Percentiles rank a stretch among this genome's conserved stretches.
Evolutionary conservation across 352 stramenopile genomes (phyloP).

Genomic region (Pythium utonaiense): DNA sequence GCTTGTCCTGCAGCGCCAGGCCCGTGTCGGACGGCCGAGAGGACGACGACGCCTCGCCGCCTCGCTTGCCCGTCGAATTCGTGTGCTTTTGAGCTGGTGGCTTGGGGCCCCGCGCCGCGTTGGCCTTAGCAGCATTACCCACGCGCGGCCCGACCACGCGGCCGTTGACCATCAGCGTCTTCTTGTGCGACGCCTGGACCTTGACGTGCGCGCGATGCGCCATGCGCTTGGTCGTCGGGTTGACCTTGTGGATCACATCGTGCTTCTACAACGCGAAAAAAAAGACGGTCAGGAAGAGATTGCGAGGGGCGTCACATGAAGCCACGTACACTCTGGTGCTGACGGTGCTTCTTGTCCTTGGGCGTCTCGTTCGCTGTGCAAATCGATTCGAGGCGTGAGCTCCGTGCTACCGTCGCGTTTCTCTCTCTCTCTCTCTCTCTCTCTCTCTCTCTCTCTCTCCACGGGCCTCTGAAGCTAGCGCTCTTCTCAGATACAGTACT

Average conservation of each 20-base stretch:
- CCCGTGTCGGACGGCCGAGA: neutral
- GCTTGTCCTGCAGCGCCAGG: slow-evolving; percentile 57
- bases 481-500: slow-evolving; percentile 12
- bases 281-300: neutral
- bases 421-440: slow-evolving; percentile 1
- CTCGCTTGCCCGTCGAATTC: slow-evolving; percentile 11
- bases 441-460: neutral
- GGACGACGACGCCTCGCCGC: neutral
- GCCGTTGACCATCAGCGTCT: slow-evolving; percentile 51
- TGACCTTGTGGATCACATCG: slow-evolving; percentile 27
- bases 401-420: neutral
- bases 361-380: slow-evolving; percentile 21
- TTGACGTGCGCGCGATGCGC: slow-evolving; percentile 47
- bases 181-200: slow-evolving; percentile 31
- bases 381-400: slow-evolving; percentile 4
- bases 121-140: slow-evolving; percentile 24
- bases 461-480: neutral
- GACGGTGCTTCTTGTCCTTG: slow-evolving; percentile 6
- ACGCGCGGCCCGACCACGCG: slow-evolving; percentile 46
- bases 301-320: neutral
- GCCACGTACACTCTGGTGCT: slow-evolving; percentile 19
- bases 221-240: slow-evolving; percentile 46
- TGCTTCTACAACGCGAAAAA: slow-evolving; percentile 15
- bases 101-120: neutral
- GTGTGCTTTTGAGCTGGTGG: neutral